phyloP scores from a whole-genome alignment of 306 rosid genomes.

The Casuarina cunninghamiana region DNA sequence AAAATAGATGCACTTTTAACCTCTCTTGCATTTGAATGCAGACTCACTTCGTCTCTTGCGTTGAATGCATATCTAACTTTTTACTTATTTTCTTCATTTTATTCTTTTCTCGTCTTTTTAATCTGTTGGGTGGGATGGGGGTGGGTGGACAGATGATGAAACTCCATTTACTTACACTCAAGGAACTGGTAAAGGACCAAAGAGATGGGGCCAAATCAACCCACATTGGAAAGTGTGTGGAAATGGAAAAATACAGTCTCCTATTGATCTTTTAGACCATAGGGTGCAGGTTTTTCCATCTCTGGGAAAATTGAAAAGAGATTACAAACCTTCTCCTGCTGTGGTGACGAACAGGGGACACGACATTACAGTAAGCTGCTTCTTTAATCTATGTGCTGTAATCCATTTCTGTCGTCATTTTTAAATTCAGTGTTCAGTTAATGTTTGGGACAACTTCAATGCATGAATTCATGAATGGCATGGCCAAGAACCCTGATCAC shows the following conservation, averaged over 20 bases:
- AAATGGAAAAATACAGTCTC: constrained; percentile 70
- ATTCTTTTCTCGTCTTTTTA: neutral
- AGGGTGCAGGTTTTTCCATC: constrained; percentile 38
- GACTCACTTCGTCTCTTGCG: neutral
- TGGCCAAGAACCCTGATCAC: neutral
- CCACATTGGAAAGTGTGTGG: constrained; percentile 66
- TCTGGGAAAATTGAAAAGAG: constrained; percentile 50
- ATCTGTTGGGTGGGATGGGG: neutral
- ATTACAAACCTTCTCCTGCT: constrained; percentile 63
- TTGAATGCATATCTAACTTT: neutral
- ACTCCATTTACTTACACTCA: constrained; percentile 38
- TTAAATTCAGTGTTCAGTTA: neutral
- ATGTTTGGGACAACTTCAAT: neutral
- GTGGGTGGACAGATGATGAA: constrained; percentile 41
- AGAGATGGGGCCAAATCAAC: constrained; percentile 58
- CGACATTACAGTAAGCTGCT: constrained; percentile 50
- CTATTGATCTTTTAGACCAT: constrained; percentile 56
- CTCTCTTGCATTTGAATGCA: no score
- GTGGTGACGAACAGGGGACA: constrained; percentile 66
- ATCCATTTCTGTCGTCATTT: neutral
- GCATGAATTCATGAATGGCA: neutral
- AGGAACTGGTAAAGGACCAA: constrained; percentile 63
- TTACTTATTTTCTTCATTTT: neutral
- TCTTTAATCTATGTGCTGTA: neutral
- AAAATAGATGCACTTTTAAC: no score